Conservation (phyloP, 2,329 filamentous ascomycete species). For the Emmonsiellopsis sp. region DNA sequence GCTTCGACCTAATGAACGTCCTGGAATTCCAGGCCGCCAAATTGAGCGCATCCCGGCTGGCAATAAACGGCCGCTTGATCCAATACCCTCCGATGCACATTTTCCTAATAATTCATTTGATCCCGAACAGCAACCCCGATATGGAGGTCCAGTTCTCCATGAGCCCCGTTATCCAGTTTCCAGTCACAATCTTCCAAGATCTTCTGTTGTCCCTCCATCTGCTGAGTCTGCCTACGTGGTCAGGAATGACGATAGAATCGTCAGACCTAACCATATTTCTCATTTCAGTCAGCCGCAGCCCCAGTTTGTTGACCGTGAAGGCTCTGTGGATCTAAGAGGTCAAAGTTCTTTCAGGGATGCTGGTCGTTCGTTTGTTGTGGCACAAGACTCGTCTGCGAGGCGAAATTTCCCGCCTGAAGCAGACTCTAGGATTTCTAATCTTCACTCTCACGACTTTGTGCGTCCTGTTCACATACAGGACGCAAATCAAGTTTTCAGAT, state of each 20-base stretch:
- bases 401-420: slow-evolving; percentile 9
- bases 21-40: slow-evolving; percentile 12
- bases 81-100: slow-evolving; percentile 11
- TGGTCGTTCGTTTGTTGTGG: slow-evolving; percentile 8
- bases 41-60: slow-evolving; percentile 10
- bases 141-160: slow-evolving; percentile 9
- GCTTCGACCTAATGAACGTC: slow-evolving; percentile 7
- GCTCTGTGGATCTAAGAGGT: slow-evolving; percentile 9
- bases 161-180: neutral
- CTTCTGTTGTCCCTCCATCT: slow-evolving; percentile 7
- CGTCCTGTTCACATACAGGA: slow-evolving; percentile 23
- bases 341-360: neutral
- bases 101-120: slow-evolving; percentile 11
- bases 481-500: slow-evolving; percentile 2
- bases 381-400: slow-evolving; percentile 13
- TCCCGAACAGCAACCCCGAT: slow-evolving; percentile 11
- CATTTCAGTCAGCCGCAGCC: slow-evolving; percentile 10
- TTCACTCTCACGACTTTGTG: slow-evolving; percentile 30
- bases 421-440: slow-evolving; percentile 9
- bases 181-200: slow-evolving; percentile 4
- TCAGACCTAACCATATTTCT: slow-evolving; percentile 11
- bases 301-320: slow-evolving; percentile 13
- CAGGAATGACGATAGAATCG: slow-evolving; percentile 12
- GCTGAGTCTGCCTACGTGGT: slow-evolving; percentile 12
- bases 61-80: slow-evolving; percentile 7